Evolutionary conservation across 2,329 filamentous ascomycete genomes (phyloP), one percentile per base, ranked within the genome.

Genomic region (Ascosphaera apis): DNA sequence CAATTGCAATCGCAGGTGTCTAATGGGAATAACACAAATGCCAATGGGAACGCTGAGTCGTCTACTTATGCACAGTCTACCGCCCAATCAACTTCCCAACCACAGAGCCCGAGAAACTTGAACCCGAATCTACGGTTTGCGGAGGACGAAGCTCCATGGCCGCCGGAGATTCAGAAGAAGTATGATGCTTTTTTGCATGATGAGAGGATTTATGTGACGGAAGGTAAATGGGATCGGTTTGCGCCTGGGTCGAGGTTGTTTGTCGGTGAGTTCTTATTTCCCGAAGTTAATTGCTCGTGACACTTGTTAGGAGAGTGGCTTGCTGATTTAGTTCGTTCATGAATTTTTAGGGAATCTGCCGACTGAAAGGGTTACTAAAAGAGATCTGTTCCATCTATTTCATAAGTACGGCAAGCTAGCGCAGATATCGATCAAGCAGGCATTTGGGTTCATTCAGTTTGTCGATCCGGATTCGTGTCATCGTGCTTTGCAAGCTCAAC

Each of bases 391-490:
- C 56, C 77, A 91, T 50, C 66, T 86, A 13, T 95, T 98, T 51
- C 73, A 83, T 49, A 68, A 66, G 39, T 84, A 82, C 51, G 88
- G 88, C 37, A 76, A 75, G 41, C 63, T 98, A 33, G 86, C 84
- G 2, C 88, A 98, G 52, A 88, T 95, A 40, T 91, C 83, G 1
- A 81, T 95, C 46, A 95, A 95, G 55, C 83, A 88, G 44, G 84
- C 84, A 1, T 95, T 92, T 55, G 88, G 88, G 1, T 98, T 95
- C 51, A 83, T 95, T 25, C 88, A 95, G 52, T 98, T 91, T 44
- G 67, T 92, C 44, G 75, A 81, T 19, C 60, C 73, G 3, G 63
- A 67, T 2, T 76, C 86, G 48, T 91, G 83, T 43, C 63, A 68
- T 38, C 63, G 65, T 33, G 86, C 86, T 3, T 66, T 95, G 45